Conservation (phyloP, 345 rosid genomes). For the Reutealis trisperma region DNA sequence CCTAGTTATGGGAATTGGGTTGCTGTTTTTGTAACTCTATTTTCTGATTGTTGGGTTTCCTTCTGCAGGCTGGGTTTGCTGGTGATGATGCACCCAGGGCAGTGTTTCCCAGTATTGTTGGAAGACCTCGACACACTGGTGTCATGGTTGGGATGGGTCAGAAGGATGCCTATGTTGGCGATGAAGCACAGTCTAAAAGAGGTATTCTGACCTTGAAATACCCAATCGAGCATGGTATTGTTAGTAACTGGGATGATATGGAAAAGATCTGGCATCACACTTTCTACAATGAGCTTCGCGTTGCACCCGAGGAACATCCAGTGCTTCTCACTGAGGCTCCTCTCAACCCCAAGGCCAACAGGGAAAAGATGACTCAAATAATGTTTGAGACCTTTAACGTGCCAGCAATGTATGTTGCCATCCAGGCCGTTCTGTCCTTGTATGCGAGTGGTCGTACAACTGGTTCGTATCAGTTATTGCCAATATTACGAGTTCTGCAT, state of each 20-base stretch:
- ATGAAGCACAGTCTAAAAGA: slow-evolving; percentile 73
- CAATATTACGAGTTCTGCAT: not conserved
- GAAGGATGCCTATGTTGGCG: slow-evolving; percentile 78
- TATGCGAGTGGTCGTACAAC: slow-evolving; percentile 73
- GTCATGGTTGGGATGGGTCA: slow-evolving; percentile 87
- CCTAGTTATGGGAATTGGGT: not conserved
- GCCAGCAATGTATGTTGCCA: slow-evolving; percentile 69
- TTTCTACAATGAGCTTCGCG: slow-evolving; percentile 74
- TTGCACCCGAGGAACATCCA: slow-evolving; percentile 67
- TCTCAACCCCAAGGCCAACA: slow-evolving; percentile 68
- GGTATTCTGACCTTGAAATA: slow-evolving; percentile 77
- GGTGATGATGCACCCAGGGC: slow-evolving; percentile 76
- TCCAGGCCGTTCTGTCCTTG: slow-evolving; percentile 63
- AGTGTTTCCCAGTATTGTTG: slow-evolving; percentile 69
- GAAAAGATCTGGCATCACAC: slow-evolving; percentile 85
- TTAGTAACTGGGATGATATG: slow-evolving; percentile 83
- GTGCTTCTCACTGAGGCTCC: slow-evolving; percentile 69
- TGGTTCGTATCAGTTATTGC: slow-evolving; percentile 29
- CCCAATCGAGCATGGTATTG: slow-evolving; percentile 75
- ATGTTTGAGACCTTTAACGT: slow-evolving; percentile 72
- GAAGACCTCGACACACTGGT: slow-evolving; percentile 73
- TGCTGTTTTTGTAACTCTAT: not conserved
- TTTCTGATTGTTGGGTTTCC: not conserved
- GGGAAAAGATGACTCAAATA: slow-evolving; percentile 81
- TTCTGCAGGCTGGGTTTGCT: slow-evolving; percentile 65